Evolutionary conservation across 1,284 basidiomycete genomes (phyloP).

Genomic region (Neotropicomus parvogracilis): DNA sequence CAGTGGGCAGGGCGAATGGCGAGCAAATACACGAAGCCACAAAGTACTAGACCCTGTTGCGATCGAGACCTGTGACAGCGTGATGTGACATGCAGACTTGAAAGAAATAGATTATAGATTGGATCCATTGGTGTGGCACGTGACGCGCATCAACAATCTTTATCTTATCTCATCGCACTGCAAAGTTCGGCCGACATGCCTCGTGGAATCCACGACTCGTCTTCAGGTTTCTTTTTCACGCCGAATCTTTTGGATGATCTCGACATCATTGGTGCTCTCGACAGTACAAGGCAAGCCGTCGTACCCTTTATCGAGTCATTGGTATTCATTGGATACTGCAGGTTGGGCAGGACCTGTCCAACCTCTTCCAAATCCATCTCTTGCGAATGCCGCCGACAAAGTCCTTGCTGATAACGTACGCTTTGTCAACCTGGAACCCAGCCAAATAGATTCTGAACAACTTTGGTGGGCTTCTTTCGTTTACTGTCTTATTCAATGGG

Average conservation of each 20-base stretch:
- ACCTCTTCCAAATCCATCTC: not conserved
- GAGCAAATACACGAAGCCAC: too few relatives aligned
- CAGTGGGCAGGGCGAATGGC: too few relatives aligned
- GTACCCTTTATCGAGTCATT: not conserved
- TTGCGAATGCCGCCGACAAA: not conserved
- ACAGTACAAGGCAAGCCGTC: not conserved
- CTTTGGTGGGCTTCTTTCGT: not conserved
- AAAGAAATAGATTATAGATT: too few relatives aligned
- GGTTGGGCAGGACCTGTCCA: not conserved
- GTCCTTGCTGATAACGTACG: not conserved
- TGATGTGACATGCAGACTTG: too few relatives aligned
- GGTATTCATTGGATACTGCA: not conserved
- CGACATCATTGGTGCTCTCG: too few relatives aligned
- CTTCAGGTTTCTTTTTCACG: too few relatives aligned
- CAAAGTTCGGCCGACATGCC: not conserved
- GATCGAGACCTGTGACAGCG: too few relatives aligned
- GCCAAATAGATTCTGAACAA: not conserved
- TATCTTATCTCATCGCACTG: too few relatives aligned
- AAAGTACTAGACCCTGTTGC: too few relatives aligned
- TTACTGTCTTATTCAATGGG: not conserved
- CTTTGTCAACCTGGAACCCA: not conserved
- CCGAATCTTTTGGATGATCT: too few relatives aligned
- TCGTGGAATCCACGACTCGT: not conserved
- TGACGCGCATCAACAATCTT: too few relatives aligned
- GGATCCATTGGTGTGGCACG: too few relatives aligned